Percentiles rank a stretch among this genome's conserved stretches.
Conservation (phyloP, 352 stramenopile genomes). For the Globisporangium radiosum region DNA sequence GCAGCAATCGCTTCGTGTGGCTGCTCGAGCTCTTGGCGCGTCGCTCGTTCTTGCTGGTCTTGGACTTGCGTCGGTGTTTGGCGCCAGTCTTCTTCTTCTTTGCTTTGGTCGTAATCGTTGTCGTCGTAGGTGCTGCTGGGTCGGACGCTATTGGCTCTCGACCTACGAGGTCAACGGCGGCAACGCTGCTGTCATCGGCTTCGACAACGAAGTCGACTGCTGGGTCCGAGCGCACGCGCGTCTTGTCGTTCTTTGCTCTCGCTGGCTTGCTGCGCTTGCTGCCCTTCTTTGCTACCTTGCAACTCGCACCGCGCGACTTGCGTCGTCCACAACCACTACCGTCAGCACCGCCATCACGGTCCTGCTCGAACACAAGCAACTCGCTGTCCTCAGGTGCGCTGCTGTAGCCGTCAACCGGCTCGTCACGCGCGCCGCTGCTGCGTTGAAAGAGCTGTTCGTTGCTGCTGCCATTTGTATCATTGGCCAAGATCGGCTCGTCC, state of each 20-base stretch:
- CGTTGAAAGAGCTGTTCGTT: constrained; percentile 1
- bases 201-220: background rate
- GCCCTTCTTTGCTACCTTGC: constrained; percentile 9
- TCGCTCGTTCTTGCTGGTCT: constrained; percentile 2
- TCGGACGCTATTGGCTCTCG: too few relatives aligned
- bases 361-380: constrained; percentile 1
- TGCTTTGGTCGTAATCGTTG: too few relatives aligned
- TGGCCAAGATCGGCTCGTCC: constrained; percentile 39
- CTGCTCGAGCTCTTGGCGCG: background rate
- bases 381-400: constrained; percentile 23
- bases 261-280: constrained; percentile 8
- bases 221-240: background rate
- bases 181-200: background rate
- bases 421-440: background rate
- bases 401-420: constrained; percentile 18
- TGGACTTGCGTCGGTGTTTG: constrained; percentile 8
- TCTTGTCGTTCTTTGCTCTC: constrained; percentile 12
- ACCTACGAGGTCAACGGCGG: too few relatives aligned
- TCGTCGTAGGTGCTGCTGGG: too few relatives aligned
- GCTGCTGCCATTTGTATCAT: background rate
- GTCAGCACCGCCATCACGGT: background rate
- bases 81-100: constrained; percentile 6
- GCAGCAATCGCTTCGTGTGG: too few relatives aligned
- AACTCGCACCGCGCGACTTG: constrained; percentile 3
- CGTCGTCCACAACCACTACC: background rate